Conservation (phyloP, 768 basidiomycete species). For the Solioccasus polychromus region DNA sequence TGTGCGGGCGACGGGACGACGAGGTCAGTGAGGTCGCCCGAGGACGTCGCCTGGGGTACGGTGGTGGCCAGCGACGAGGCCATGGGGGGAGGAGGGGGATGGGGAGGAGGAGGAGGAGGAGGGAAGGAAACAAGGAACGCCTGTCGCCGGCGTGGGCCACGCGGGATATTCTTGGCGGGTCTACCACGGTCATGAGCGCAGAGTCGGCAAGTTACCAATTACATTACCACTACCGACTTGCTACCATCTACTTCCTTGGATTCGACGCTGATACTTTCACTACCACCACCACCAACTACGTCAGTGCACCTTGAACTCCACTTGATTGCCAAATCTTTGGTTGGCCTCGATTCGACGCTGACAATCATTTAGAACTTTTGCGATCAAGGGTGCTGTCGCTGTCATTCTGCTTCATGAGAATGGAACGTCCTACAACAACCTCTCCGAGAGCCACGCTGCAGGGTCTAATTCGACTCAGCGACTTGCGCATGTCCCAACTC, state of each 20-base stretch:
- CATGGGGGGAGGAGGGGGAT: slow-evolving; percentile 33
- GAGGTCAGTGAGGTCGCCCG: slow-evolving; percentile 50
- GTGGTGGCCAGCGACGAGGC: slow-evolving; percentile 34
- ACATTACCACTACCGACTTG: too few species aligned
- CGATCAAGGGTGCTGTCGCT: slow-evolving; percentile 26
- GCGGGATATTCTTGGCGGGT: too few species aligned
- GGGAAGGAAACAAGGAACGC: background rate
- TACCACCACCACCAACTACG: too few species aligned
- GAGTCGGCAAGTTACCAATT: too few species aligned
- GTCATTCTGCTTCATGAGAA: slow-evolving; percentile 25
- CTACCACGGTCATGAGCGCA: too few species aligned
- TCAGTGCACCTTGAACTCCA: too few species aligned
- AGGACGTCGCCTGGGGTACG: slow-evolving; percentile 37
- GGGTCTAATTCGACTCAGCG: slow-evolving; percentile 28
- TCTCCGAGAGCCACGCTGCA: slow-evolving; percentile 22
- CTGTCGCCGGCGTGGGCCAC: too few species aligned
- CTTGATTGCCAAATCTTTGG: too few species aligned
- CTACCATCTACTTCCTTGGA: too few species aligned
- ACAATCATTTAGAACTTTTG: slow-evolving; percentile 22
- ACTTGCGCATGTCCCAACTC: slow-evolving; percentile 16
- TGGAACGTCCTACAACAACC: slow-evolving; percentile 25
- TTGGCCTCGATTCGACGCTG: slow-evolving; percentile 17
- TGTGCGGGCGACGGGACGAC: slow-evolving; percentile 36
- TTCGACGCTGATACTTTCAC: too few species aligned
- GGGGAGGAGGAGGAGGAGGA: slow-evolving; percentile 1